phyloP scores from a whole-genome alignment of 2,329 filamentous ascomycete genomes.

The Penicillium psychrosexuale region DNA sequence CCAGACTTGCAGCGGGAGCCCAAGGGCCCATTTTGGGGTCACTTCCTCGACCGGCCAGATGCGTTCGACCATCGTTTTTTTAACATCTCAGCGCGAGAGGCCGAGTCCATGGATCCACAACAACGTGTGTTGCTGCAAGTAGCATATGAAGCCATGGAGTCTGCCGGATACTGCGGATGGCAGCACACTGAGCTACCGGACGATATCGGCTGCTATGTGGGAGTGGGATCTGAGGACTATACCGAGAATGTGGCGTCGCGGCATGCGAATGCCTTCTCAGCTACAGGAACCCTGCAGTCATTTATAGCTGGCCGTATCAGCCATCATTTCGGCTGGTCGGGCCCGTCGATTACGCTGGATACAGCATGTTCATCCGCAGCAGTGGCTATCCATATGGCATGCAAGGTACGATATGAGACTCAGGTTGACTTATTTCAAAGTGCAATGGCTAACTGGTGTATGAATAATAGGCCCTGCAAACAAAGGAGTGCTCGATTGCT shows the following conservation, averaged over 20 bases:
- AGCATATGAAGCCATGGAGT: constrained; percentile 31
- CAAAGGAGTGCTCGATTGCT: constrained; percentile 24
- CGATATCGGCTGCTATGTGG: not conserved
- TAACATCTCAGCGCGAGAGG: constrained; percentile 21
- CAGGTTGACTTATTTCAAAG: not conserved
- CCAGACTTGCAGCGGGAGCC: not conserved
- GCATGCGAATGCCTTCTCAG: not conserved
- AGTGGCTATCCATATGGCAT: constrained; percentile 11
- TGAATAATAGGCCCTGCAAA: constrained; percentile 8
- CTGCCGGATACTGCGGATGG: constrained; percentile 23
- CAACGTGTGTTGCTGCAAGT: constrained; percentile 26
- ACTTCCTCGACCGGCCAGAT: constrained; percentile 5
- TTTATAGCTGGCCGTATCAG: constrained; percentile 9
- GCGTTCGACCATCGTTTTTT: constrained; percentile 30
- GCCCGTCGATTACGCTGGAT: constrained; percentile 12
- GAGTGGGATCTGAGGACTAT: not conserved
- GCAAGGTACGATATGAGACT: not conserved
- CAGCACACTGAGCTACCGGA: constrained; percentile 24
- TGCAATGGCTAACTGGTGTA: not conserved
- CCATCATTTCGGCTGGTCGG: constrained; percentile 9
- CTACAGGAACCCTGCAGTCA: not conserved
- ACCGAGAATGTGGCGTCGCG: not conserved
- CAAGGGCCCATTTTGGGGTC: constrained; percentile 4
- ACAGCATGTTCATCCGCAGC: constrained; percentile 16
- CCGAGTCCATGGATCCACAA: constrained; percentile 26